Evolutionary conservation across 2,329 filamentous ascomycete genomes (phyloP), one percentile per base, ranked within the genome.

Genomic region (Tolypocladium ovalisporum): DNA sequence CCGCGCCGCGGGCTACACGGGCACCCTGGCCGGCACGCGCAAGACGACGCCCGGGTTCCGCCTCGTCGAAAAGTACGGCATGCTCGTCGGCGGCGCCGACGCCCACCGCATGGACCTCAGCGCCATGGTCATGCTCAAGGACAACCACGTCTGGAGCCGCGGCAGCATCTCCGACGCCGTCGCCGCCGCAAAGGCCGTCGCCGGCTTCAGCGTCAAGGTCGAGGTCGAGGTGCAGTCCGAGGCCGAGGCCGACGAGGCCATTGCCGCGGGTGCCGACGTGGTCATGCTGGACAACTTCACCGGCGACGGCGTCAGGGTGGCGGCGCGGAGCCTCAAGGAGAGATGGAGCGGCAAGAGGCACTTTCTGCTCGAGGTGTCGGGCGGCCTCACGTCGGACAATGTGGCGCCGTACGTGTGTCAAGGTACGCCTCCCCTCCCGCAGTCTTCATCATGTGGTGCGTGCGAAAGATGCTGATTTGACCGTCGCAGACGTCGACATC

Each of bases 261-360:
- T 97, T 65, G 83, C 77, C 3, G 93, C 93, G 0, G 94, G 94
- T 1, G 94, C 94, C 0, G 93, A 99, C 70, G 86, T 99, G 24
- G 86, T 99, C 60, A 99, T 99, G 94, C 76, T 99, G 59, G 94
- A 99, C 71, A 99, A 99, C 72, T 99, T 97, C 68, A 86, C 84
- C 0, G 85, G 87, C 1, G 86, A 89, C 1, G 90, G 86, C 0
- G 86, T 97, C 61, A 86, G 85, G 69, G 73, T 80, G 10, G 90
- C 90, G 1, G 89, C 93, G 17, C 80, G 74, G 68, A 85, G 81
- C 64, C 70, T 99, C 62, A 95, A 93, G 75, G 79, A 88, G 67
- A 83, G 85, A 63, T 97, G 90, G 90, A 82, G 81, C 58, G 88
- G 86, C 36, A 85, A 84, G 70, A 79, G 78, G 61, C 79, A 86